phyloP scores from a whole-genome alignment of 1,284 basidiomycete species.

The Leccinum pachyderme region DNA sequence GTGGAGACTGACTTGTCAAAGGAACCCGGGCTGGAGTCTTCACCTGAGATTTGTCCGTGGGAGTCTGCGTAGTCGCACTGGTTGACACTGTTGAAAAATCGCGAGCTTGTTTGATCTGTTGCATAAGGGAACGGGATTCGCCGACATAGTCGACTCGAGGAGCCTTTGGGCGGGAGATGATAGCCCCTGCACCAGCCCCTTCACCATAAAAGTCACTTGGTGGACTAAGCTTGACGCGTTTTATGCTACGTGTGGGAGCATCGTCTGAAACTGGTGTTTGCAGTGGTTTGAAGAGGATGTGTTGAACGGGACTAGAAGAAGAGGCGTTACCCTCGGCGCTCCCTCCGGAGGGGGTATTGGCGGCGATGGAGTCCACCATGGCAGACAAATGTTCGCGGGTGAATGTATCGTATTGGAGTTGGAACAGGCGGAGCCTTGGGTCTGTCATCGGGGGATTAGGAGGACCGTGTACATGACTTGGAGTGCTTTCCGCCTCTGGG shows the following conservation, averaged over 20 bases:
- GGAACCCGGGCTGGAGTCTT: not conserved
- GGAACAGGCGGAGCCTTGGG: slow-evolving; percentile 80
- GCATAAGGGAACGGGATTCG: slow-evolving; percentile 70
- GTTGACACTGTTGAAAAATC: slow-evolving; percentile 74
- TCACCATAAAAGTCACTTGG: slow-evolving; percentile 53
- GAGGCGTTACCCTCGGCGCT: slow-evolving; percentile 42
- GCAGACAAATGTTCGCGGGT: slow-evolving; percentile 90
- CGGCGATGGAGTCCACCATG: slow-evolving; percentile 85
- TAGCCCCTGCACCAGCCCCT: slow-evolving; percentile 42
- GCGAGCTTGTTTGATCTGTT: slow-evolving; percentile 69
- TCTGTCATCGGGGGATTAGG: slow-evolving; percentile 53
- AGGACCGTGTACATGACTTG: slow-evolving; percentile 39
- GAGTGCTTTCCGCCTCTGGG: slow-evolving; percentile 53
- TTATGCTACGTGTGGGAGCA: slow-evolving; percentile 64
- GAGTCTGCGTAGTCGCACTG: slow-evolving; percentile 38
- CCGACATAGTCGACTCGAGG: slow-evolving; percentile 65
- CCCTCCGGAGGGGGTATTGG: slow-evolving; percentile 67
- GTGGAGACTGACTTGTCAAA: slow-evolving; percentile 16
- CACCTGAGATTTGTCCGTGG: slow-evolving; percentile 14
- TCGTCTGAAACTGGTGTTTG: slow-evolving; percentile 38
- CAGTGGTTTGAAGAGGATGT: slow-evolving; percentile 44
- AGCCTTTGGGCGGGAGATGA: slow-evolving; percentile 47
- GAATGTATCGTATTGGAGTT: slow-evolving; percentile 91
- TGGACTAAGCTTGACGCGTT: slow-evolving; percentile 72
- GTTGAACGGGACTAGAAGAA: slow-evolving; percentile 41